Conservation (phyloP, 2,329 filamentous ascomycete genomes). For the Cryphonectria nitschkei region DNA sequence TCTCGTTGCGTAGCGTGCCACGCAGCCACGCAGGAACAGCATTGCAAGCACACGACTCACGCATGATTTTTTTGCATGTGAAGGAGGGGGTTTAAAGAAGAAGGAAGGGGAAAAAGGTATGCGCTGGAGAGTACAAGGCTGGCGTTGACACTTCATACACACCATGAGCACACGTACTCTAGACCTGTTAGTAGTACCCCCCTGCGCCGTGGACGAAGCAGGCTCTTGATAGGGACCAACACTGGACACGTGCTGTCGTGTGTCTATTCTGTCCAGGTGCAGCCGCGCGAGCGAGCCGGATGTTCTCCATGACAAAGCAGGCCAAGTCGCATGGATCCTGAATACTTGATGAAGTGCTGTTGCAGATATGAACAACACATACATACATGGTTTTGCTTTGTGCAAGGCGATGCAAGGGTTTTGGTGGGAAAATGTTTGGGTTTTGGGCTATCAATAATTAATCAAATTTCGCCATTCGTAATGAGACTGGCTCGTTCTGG, state of each 20-base stretch:
- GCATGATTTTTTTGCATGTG: not conserved
- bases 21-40: conserved; percentile 16
- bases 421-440: not conserved
- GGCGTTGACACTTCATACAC: not conserved
- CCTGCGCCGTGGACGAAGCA: not conserved
- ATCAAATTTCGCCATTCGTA: conserved; percentile 1
- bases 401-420: not conserved
- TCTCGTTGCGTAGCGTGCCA: conserved; percentile 6
- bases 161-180: not conserved
- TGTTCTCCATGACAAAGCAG: too few relatives aligned
- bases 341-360: not conserved
- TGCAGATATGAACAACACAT: not conserved
- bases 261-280: not conserved
- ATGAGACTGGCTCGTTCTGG: not conserved
- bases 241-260: not conserved
- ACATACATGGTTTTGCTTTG: not conserved
- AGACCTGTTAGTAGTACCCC: not conserved
- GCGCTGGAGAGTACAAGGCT: not conserved
- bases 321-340: not conserved
- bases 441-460: not conserved
- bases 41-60: not conserved
- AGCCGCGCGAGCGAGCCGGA: too few relatives aligned
- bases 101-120: not conserved
- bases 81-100: not conserved
- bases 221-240: not conserved